Conservation (phyloP, 1,284 basidiomycete species). For the Marasmius sp. region DNA sequence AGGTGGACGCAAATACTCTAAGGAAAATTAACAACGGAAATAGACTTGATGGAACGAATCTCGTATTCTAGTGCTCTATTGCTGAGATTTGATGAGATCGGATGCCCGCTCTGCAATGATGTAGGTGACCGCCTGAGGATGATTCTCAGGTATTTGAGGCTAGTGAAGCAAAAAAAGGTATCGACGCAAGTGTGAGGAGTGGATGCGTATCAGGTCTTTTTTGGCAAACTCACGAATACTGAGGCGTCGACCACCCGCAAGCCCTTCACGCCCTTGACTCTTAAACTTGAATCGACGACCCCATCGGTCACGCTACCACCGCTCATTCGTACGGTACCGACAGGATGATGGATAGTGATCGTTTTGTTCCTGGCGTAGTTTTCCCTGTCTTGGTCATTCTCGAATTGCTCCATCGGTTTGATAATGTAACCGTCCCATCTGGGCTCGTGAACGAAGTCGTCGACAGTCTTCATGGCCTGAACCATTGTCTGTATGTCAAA, state of each 20-base stretch:
- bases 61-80: not conserved
- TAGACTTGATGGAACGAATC: no score
- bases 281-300: slow-evolving; percentile 17
- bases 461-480: slow-evolving; percentile 12
- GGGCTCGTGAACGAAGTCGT: slow-evolving; percentile 14
- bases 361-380: slow-evolving; percentile 11
- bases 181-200: not conserved
- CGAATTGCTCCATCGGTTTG: slow-evolving; percentile 2
- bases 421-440: slow-evolving; percentile 18
- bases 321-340: slow-evolving; percentile 14
- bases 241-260: slow-evolving; percentile 19
- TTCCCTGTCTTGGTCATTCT: slow-evolving; percentile 14
- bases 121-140: not conserved
- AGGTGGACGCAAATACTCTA: no score
- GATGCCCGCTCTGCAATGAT: not conserved
- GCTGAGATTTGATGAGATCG: not conserved
- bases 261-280: slow-evolving; percentile 19
- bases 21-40: no score
- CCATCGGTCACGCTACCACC: slow-evolving; percentile 11
- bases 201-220: not conserved
- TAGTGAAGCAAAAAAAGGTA: not conserved
- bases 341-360: slow-evolving; percentile 9
- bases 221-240: slow-evolving; percentile 13
- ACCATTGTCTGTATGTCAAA: slow-evolving; percentile 16
- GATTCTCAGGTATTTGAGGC: not conserved